Percentiles rank a stretch among this genome's conserved stretches.
Evolutionary conservation across 257 asterid species (phyloP).

Genomic region (Pogostemon cablin): DNA sequence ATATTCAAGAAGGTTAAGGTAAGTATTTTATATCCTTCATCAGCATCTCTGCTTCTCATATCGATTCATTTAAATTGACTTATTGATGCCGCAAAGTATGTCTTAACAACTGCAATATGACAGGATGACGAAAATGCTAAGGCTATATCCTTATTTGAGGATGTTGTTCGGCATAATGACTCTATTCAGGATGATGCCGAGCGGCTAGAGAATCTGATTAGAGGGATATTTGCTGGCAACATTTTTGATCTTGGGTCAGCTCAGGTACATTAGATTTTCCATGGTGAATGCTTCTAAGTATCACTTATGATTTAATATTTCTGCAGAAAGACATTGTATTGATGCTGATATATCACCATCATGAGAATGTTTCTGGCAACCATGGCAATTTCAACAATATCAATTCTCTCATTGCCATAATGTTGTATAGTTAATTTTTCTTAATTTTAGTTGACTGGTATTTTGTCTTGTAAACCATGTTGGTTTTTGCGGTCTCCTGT

Average conservation of each 20-base stretch:
- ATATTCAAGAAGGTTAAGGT: slow-evolving; percentile 93
- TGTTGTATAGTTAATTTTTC: slow-evolving; percentile 4
- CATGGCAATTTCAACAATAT: slow-evolving; percentile 9
- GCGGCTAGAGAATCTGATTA: slow-evolving; percentile 74
- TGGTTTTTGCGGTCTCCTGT: slow-evolving; percentile 15
- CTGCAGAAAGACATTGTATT: slow-evolving; percentile 20
- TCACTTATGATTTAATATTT: slow-evolving; percentile 18
- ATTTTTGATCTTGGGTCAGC: slow-evolving; percentile 99
- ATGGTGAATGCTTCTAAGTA: neutral
- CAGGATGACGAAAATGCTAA: slow-evolving; percentile 96
- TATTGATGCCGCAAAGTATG: slow-evolving; percentile 18
- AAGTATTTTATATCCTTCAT: slow-evolving; percentile 26
- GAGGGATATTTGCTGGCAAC: slow-evolving; percentile 98
- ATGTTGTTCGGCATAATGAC: slow-evolving; percentile 73
- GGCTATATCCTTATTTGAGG: slow-evolving; percentile 84
- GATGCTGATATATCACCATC: slow-evolving; percentile 19
- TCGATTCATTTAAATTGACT: neutral
- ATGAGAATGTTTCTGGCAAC: neutral
- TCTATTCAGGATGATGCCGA: slow-evolving; percentile 65
- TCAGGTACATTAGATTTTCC: slow-evolving; percentile 54
- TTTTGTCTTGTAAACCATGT: slow-evolving; percentile 6
- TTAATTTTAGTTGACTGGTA: neutral
- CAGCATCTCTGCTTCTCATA: neutral
- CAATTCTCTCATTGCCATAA: slow-evolving; percentile 12
- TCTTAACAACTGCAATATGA: slow-evolving; percentile 3